A percentile compares a stretch with the other conserved stretches of the same genome.
Evolutionary conservation across 2,329 filamentous ascomycete genomes (phyloP).

Genomic region (Paraphaeosphaeria minitans): DNA sequence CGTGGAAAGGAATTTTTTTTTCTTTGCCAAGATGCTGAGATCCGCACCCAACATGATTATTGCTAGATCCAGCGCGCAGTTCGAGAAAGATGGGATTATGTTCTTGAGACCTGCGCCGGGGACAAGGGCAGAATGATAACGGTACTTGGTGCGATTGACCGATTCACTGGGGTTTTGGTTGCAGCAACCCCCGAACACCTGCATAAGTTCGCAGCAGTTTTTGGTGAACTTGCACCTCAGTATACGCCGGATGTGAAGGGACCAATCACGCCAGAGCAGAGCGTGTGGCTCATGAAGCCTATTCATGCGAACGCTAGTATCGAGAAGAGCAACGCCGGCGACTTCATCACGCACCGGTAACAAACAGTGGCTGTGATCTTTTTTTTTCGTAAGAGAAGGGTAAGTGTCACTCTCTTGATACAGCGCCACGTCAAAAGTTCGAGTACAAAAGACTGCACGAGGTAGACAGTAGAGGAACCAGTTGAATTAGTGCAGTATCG

Average conservation of each 20-base stretch:
- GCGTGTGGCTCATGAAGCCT: conserved; percentile 15
- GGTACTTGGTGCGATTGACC: neutral
- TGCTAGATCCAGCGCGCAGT: conserved; percentile 54
- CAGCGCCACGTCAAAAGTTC: too few species aligned
- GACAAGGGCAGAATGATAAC: conserved; percentile 18
- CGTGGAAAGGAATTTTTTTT: too few species aligned
- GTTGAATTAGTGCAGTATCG: too few species aligned
- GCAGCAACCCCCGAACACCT: conserved; percentile 25
- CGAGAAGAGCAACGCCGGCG: conserved; percentile 20
- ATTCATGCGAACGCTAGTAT: conserved; percentile 20
- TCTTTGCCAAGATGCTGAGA: too few species aligned
- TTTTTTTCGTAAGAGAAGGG: neutral
- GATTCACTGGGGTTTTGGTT: conserved; percentile 5
- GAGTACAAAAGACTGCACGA: too few species aligned
- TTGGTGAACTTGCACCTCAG: conserved; percentile 22
- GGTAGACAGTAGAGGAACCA: too few species aligned
- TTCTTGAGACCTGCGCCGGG: conserved; percentile 61
- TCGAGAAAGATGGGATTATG: conserved; percentile 57
- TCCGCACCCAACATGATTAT: conserved; percentile 60
- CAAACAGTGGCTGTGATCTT: conserved; percentile 18
- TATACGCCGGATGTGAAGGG: conserved; percentile 26
- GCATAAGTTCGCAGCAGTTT: conserved; percentile 31
- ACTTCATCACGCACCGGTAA: conserved; percentile 25
- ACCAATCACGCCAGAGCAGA: conserved; percentile 14
- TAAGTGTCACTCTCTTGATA: neutral